Evolutionary conservation across 495 filamentous ascomycete species (phyloP).

Genomic region (Oidiodendron maius): DNA sequence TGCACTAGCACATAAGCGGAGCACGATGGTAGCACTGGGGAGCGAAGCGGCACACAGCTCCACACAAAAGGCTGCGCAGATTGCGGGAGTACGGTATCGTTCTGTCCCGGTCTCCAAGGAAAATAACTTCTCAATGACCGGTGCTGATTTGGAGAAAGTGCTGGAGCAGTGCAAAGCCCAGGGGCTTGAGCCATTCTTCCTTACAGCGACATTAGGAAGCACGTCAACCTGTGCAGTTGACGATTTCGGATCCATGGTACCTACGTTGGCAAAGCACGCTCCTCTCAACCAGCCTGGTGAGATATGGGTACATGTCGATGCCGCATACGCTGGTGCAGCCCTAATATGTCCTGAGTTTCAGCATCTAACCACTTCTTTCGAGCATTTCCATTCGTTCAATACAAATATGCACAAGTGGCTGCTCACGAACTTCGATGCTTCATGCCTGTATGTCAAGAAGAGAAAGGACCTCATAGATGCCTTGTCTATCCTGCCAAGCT

Average conservation of each 20-base stretch:
- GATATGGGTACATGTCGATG: constrained; percentile 95
- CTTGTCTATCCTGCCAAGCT: constrained; percentile 76
- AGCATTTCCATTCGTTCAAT: constrained; percentile 77
- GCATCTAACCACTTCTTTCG: constrained; percentile 56
- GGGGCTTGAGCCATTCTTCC: constrained; percentile 76
- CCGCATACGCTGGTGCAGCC: constrained; percentile 85
- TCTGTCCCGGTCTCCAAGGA: constrained; percentile 53
- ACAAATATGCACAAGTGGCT: constrained; percentile 99
- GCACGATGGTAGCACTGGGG: constrained; percentile 72
- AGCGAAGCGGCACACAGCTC: constrained; percentile 76
- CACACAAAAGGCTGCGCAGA: constrained; percentile 81
- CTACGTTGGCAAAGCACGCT: constrained; percentile 54
- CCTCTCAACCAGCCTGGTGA: constrained; percentile 27
- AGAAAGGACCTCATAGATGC: constrained; percentile 70
- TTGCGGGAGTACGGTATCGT: constrained; percentile 76
- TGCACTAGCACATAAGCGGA: constrained; percentile 56
- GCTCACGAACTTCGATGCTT: constrained; percentile 90
- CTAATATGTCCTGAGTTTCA: constrained; percentile 78
- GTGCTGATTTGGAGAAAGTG: constrained; percentile 46
- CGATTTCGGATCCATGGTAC: constrained; percentile 65
- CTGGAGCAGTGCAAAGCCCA: constrained; percentile 55
- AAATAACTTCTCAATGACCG: constrained; percentile 69
- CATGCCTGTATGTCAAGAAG: constrained; percentile 71
- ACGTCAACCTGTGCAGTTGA: constrained; percentile 87
- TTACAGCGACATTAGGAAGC: constrained; percentile 81